Evolutionary conservation across 495 filamentous ascomycete genomes (phyloP).

Genomic region (Aeminium ludgeri): DNA sequence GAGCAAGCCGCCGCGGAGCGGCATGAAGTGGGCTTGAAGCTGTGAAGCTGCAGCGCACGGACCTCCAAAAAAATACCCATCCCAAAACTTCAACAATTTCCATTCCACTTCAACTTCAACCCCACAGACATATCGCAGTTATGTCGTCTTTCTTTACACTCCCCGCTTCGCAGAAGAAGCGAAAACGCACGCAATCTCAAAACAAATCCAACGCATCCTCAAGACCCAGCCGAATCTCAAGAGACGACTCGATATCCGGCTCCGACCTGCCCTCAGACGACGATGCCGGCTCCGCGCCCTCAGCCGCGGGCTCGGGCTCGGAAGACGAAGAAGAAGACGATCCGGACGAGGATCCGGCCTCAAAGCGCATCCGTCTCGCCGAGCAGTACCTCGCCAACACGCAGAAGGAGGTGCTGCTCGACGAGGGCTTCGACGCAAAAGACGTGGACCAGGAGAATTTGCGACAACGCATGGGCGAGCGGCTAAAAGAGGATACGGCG

Average conservation of each 20-base stretch:
- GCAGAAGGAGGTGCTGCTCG: conserved; percentile 55
- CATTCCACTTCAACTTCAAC: background rate
- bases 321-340: conserved; percentile 36
- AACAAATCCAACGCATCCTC: conserved; percentile 8
- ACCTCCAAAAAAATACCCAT: too few species aligned
- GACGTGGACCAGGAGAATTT: conserved; percentile 72
- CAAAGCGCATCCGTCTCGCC: conserved; percentile 71
- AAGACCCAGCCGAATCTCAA: conserved; percentile 15
- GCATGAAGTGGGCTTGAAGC: too few species aligned
- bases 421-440: conserved; percentile 76
- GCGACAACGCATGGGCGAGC: conserved; percentile 47
- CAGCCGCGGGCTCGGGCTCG: conserved; percentile 27
- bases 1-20: too few species aligned
- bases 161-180: conserved; percentile 27
- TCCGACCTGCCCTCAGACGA: conserved; percentile 56
- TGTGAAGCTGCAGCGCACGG: too few species aligned
- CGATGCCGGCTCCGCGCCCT: conserved; percentile 18
- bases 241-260: conserved; percentile 59
- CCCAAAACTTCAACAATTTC: too few species aligned
- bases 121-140: background rate
- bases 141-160: conserved; percentile 30
- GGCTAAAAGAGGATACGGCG: conserved; percentile 82
- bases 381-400: conserved; percentile 89
- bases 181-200: conserved; percentile 22
- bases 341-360: conserved; percentile 68